Evolutionary conservation across 208 protist genomes (phyloP).

Genomic region (Trichomonas gallinae): DNA sequence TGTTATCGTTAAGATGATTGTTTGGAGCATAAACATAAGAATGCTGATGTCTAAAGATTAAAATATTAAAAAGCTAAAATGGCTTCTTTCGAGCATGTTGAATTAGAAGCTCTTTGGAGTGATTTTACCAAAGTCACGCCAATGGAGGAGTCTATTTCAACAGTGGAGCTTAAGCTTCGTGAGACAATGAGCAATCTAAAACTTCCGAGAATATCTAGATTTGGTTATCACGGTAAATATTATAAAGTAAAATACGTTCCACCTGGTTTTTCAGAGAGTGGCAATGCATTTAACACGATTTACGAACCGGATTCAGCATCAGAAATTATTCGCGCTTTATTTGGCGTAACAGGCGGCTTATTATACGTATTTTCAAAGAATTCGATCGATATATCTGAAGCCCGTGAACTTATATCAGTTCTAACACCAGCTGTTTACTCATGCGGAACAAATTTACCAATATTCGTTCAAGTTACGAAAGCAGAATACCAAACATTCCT

Average conservation of each 20-base stretch:
- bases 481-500: background rate
- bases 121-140: background rate
- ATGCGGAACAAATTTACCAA: background rate
- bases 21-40: too few relatives aligned
- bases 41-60: too few relatives aligned
- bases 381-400: background rate
- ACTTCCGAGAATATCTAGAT: background rate
- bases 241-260: background rate
- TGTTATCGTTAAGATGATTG: too few relatives aligned
- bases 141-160: background rate
- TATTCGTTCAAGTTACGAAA: background rate
- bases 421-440: background rate
- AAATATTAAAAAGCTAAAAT: too few relatives aligned
- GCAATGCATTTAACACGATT: background rate
- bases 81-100: background rate
- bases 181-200: background rate
- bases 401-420: background rate
- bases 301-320: background rate
- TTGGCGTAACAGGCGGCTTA: background rate
- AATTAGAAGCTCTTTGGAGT: background rate
- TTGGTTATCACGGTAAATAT: background rate
- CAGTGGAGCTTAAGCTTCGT: background rate
- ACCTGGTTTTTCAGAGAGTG: background rate
- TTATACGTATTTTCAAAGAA: background rate
- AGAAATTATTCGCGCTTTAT: background rate